phyloP scores from a whole-genome alignment of 176 grass and related monocot genomes.

The Urochloa ruziziensis region DNA sequence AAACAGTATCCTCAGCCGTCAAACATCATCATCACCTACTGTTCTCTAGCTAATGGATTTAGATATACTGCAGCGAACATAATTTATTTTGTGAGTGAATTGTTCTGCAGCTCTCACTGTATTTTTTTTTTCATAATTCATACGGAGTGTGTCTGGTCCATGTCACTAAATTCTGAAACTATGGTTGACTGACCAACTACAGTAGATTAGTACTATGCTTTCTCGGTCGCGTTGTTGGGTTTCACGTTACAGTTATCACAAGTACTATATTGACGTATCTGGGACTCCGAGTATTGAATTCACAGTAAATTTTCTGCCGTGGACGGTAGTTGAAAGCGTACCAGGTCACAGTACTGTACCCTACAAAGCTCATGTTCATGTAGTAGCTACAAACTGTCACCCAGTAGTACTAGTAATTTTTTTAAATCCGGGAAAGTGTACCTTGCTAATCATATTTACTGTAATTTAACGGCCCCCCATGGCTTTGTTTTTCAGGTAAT shows the following conservation, averaged over 20 bases:
- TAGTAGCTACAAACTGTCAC: too few relatives aligned
- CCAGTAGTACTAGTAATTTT: too few relatives aligned
- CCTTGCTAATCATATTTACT: too few relatives aligned
- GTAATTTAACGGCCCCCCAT: too few relatives aligned
- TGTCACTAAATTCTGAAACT: too few relatives aligned
- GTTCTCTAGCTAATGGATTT: background rate
- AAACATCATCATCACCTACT: background rate
- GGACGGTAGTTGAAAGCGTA: background rate
- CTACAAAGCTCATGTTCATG: too few relatives aligned
- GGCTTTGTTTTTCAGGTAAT: conserved; percentile 17
- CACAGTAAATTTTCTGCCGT: background rate
- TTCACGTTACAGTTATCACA: background rate
- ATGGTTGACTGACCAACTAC: background rate
- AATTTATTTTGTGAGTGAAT: too few relatives aligned
- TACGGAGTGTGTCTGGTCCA: too few relatives aligned
- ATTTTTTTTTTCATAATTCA: too few relatives aligned
- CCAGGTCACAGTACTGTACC: background rate
- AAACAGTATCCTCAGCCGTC: background rate
- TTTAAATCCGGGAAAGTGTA: too few relatives aligned
- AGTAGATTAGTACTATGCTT: background rate
- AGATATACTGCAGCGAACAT: background rate
- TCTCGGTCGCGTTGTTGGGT: background rate
- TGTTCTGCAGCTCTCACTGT: too few relatives aligned
- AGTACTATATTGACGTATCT: background rate
- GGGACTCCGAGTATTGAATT: background rate